A percentile compares a stretch with the other conserved stretches of the same genome.
phyloP scores from a whole-genome alignment of 495 filamentous ascomycete genomes.

The Talaromyces liani region DNA sequence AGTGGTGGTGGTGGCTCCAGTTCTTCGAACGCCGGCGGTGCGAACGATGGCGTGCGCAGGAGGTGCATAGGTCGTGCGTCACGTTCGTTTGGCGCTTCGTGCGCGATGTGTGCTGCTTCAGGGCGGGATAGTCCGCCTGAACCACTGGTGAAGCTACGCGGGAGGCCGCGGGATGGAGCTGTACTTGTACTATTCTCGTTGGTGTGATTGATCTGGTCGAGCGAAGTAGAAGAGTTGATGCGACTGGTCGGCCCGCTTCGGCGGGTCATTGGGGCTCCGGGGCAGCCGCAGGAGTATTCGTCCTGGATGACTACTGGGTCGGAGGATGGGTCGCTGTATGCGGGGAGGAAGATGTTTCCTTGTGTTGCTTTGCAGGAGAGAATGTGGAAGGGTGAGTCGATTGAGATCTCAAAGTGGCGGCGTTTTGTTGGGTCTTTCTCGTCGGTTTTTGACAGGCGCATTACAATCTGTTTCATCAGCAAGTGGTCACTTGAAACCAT shows the following conservation, averaged over 20 bases:
- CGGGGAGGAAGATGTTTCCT: constrained; percentile 82
- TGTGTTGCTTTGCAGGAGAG: constrained; percentile 90
- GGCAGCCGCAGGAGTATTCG: constrained; percentile 69
- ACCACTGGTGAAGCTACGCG: constrained; percentile 39
- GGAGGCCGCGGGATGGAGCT: constrained; percentile 12
- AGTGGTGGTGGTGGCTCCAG: constrained; percentile 79
- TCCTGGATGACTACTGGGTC: constrained; percentile 34
- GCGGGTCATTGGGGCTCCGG: constrained; percentile 46
- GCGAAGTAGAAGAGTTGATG: constrained; percentile 29
- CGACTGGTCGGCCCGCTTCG: constrained; percentile 34
- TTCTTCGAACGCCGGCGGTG: constrained; percentile 85
- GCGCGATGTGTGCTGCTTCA: constrained; percentile 38
- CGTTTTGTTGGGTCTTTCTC: constrained; percentile 71
- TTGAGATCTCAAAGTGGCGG: constrained; percentile 96
- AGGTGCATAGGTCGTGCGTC: constrained; percentile 72
- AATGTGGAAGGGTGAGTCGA: constrained; percentile 94
- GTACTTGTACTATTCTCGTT: no score
- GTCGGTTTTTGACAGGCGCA: constrained; percentile 88
- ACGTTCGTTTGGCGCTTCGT: constrained; percentile 27
- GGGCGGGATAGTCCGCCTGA: constrained; percentile 41
- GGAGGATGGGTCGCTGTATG: constrained; percentile 62
- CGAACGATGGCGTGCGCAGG: constrained; percentile 77
- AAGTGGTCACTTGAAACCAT: no score
- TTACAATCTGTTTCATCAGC: constrained; percentile 62
- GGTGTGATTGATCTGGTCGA: constrained; percentile 14